Percentiles rank a stretch among this genome's conserved stretches.
Evolutionary conservation across 2,329 filamentous ascomycete genomes (phyloP).

Genomic region (Immersiporthe knoxdaviesiana): DNA sequence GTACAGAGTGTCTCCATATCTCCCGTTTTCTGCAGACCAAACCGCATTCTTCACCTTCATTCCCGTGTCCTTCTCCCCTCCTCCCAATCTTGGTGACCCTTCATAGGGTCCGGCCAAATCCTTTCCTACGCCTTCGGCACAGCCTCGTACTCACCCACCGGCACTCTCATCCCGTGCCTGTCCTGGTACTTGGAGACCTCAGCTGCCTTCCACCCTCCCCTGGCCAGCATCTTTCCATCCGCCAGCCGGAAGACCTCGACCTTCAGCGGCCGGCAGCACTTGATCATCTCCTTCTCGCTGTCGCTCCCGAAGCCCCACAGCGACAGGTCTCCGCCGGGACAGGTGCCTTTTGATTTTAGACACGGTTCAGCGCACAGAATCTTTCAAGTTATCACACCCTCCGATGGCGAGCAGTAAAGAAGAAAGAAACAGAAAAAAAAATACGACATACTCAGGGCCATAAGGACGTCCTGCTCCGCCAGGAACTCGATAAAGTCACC

Average conservation of each 20-base stretch:
- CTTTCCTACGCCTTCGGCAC: not conserved
- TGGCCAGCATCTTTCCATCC: conserved; percentile 54
- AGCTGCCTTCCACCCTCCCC: conserved; percentile 64
- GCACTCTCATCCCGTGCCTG: conserved; percentile 62
- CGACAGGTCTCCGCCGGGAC: conserved; percentile 79
- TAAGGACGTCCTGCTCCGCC: conserved; percentile 75
- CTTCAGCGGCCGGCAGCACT: conserved; percentile 72
- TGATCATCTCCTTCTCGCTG: conserved; percentile 68
- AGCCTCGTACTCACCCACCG: conserved; percentile 26
- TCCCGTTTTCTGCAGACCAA: not conserved
- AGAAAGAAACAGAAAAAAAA: not conserved
- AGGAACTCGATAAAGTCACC: conserved; percentile 75
- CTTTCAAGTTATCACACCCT: conserved; percentile 42
- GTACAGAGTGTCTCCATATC: not conserved
- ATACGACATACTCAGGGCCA: conserved; percentile 52
- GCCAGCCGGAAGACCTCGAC: conserved; percentile 72
- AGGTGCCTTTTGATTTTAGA: conserved; percentile 56
- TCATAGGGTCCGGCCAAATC: no score
- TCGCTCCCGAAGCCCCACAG: conserved; percentile 78
- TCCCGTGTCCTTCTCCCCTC: not conserved
- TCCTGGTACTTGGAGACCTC: conserved; percentile 65
- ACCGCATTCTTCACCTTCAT: not conserved
- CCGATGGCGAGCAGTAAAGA: not conserved
- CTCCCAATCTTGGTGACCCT: no score
- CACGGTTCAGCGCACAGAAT: conserved; percentile 28